These are phyloP conservation scores for Brassica juncea DNA, from an alignment of 345 rosid species.

Conservation along the genomic window DNA sequence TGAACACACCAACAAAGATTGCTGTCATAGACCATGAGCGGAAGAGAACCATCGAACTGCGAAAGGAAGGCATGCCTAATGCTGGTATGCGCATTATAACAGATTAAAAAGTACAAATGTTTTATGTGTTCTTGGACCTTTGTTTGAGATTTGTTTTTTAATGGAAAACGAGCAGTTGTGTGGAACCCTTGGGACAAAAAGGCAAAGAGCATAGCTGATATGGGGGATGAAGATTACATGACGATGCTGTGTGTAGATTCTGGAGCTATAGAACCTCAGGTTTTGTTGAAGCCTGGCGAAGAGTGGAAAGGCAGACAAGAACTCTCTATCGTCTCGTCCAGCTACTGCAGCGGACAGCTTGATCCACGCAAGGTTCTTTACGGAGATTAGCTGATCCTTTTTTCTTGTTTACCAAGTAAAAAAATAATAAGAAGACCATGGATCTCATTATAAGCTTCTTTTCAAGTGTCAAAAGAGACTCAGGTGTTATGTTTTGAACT, in stretches of 20 bases:
- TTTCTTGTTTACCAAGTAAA: background rate
- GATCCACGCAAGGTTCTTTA: conserved; percentile 85
- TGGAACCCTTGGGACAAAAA: conserved; percentile 98
- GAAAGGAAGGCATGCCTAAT: conserved; percentile 86
- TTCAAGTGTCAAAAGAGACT: conserved; percentile 10
- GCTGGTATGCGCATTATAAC: conserved; percentile 51
- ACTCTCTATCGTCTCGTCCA: conserved; percentile 87
- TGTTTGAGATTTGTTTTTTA: background rate
- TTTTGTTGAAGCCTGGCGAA: conserved; percentile 73
- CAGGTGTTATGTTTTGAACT: conserved; percentile 22
- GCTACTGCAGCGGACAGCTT: conserved; percentile 93
- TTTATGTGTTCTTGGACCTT: background rate
- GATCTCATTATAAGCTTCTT: conserved; percentile 17
- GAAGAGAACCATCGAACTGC: conserved; percentile 84
- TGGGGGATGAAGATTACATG: conserved; percentile 90
- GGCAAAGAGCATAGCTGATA: conserved; percentile 73
- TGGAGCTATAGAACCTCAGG: conserved; percentile 67
- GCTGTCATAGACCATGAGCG: conserved; percentile 95
- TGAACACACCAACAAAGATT: conserved; percentile 89
- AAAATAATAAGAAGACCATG: conserved; percentile 24
- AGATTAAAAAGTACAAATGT: background rate
- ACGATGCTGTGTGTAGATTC: conserved; percentile 84
- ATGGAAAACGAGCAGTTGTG: conserved; percentile 52
- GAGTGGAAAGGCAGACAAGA: conserved; percentile 93
- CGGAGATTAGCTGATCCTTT: conserved; percentile 48